Conservation (phyloP, 176 grass and related monocot genomes). For the Stipa capillata region DNA sequence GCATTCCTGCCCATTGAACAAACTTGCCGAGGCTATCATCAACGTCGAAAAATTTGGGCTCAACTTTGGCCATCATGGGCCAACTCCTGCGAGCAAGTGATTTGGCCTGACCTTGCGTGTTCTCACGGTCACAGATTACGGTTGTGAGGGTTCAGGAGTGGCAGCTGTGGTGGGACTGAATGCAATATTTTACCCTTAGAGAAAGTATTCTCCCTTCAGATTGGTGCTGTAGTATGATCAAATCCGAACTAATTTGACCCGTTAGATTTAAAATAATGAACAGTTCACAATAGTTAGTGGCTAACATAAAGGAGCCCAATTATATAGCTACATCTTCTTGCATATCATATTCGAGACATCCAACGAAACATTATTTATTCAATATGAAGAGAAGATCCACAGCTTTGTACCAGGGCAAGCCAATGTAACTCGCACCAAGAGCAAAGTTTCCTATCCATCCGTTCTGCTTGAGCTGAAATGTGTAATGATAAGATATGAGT, state of each 20-base stretch:
- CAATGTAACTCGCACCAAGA: slow-evolving; percentile 90
- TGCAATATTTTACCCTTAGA: background rate
- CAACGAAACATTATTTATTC: background rate
- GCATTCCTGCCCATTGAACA: background rate
- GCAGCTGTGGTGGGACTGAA: background rate
- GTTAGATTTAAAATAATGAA: background rate
- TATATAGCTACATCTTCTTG: slow-evolving; percentile 17
- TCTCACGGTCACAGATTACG: background rate
- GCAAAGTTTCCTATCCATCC: slow-evolving; percentile 99
- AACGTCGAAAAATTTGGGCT: background rate
- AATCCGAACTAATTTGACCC: background rate
- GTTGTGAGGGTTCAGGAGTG: background rate
- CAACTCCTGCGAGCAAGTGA: background rate
- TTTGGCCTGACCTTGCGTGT: background rate
- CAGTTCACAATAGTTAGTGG: background rate
- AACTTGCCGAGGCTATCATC: background rate
- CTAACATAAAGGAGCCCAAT: background rate
- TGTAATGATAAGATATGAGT: background rate
- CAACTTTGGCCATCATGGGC: background rate
- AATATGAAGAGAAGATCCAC: background rate
- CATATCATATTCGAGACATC: slow-evolving; percentile 6
- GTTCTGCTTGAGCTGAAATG: slow-evolving; percentile 83
- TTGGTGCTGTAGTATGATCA: background rate
- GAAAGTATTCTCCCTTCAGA: background rate
- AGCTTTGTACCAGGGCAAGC: slow-evolving; percentile 75